phyloP scores from a whole-genome alignment of 768 basidiomycete species.

The Thelephora aurantiotincta region DNA sequence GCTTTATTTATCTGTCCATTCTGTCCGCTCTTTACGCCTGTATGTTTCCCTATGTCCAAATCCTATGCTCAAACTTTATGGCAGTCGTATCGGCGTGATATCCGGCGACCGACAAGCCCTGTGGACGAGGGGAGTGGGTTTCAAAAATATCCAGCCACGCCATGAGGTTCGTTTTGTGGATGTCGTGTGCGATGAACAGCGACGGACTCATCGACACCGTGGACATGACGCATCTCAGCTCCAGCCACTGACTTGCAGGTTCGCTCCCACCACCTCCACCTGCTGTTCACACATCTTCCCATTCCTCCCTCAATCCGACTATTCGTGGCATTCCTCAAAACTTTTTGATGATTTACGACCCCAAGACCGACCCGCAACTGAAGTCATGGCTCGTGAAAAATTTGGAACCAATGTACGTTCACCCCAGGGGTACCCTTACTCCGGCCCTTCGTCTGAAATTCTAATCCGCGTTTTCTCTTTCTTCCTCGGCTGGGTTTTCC shows the following conservation, averaged over 20 bases:
- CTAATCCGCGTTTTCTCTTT: background rate
- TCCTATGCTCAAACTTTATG: no score
- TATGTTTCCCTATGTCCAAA: no score
- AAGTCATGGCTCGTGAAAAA: constrained; percentile 83
- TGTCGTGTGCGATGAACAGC: background rate
- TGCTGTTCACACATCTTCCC: background rate
- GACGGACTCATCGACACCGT: background rate
- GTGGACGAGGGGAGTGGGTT: no score
- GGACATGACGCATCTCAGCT: background rate
- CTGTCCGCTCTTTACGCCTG: no score
- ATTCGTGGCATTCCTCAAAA: no score
- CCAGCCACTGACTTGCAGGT: background rate
- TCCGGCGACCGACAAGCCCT: no score
- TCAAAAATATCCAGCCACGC: no score
- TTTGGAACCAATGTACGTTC: constrained; percentile 77
- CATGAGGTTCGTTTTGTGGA: no score
- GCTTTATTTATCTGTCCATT: no score
- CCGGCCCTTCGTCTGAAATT: background rate
- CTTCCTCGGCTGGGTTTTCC: constrained; percentile 1
- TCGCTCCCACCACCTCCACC: background rate
- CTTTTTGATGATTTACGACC: constrained; percentile 48
- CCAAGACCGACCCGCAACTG: constrained; percentile 47
- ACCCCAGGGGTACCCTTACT: constrained; percentile 4
- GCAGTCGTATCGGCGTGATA: no score
- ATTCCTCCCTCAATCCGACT: background rate